Evolutionary conservation across 257 asterid species (phyloP).

Genomic region (Plantago elongata): DNA sequence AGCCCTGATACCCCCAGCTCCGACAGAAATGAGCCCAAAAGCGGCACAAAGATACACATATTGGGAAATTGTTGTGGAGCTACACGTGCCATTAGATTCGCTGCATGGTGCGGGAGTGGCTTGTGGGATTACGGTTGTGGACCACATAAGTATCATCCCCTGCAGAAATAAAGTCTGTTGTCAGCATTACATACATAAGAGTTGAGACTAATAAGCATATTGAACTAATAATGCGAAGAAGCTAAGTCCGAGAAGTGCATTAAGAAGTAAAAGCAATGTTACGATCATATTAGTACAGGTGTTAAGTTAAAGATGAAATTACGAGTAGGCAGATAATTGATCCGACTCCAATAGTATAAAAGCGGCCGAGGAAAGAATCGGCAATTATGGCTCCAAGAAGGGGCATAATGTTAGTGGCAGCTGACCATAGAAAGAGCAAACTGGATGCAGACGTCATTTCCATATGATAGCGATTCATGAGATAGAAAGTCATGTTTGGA

Average conservation of each 20-base stretch:
- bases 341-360: conserved; percentile 52
- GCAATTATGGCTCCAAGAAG: conserved; percentile 56
- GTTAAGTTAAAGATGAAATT: no score
- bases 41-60: conserved; percentile 34
- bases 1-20: conserved; percentile 63
- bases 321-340: conserved; percentile 54
- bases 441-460: conserved; percentile 48
- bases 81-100: conserved; percentile 28
- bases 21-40: conserved; percentile 57
- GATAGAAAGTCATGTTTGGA: conserved; percentile 61
- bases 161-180: conserved; percentile 16
- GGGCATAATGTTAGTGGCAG: conserved; percentile 52
- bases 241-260: no score
- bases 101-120: conserved; percentile 56
- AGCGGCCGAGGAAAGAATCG: conserved; percentile 62
- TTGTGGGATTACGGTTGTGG: conserved; percentile 50
- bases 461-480: conserved; percentile 55
- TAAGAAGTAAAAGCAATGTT: no score
- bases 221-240: no score
- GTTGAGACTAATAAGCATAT: neutral
- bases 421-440: conserved; percentile 54
- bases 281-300: no score
- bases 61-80: conserved; percentile 39
- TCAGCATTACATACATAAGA: neutral
- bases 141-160: conserved; percentile 64